A percentile compares a stretch with the other conserved stretches of the same genome.
Conservation (phyloP, 2,329 filamentous ascomycete species). For the Xylaria sp. region DNA sequence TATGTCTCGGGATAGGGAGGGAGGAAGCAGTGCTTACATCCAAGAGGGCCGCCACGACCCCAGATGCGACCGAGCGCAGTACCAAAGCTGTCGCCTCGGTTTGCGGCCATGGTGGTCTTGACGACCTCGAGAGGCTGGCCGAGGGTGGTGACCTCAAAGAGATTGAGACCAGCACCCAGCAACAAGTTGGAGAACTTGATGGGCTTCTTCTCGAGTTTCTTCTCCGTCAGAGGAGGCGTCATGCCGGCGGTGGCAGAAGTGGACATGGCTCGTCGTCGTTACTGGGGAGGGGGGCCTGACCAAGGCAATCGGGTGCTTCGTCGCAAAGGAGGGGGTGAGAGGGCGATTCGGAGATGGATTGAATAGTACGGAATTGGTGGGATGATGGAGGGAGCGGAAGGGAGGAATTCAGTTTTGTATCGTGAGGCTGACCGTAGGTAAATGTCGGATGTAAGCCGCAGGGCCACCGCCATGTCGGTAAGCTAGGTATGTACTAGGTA, state of each 20-base stretch:
- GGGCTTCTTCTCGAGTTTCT: slow-evolving; percentile 93
- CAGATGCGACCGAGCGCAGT: slow-evolving; percentile 87
- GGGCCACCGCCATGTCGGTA: neutral
- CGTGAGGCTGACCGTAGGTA: slow-evolving; percentile 28
- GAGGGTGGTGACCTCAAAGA: slow-evolving; percentile 82
- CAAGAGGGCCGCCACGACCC: slow-evolving; percentile 90
- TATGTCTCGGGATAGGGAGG: neutral
- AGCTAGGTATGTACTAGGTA: neutral
- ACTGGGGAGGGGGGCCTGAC: slow-evolving; percentile 83
- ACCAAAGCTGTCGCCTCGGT: slow-evolving; percentile 87
- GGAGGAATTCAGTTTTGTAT: slow-evolving; percentile 8
- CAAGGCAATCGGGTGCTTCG: slow-evolving; percentile 95
- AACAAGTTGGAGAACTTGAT: slow-evolving; percentile 99
- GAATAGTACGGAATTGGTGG: slow-evolving; percentile 11
- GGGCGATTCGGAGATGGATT: slow-evolving; percentile 18
- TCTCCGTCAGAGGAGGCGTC: slow-evolving; percentile 58
- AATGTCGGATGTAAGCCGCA: slow-evolving; percentile 18
- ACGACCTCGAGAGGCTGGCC: slow-evolving; percentile 90
- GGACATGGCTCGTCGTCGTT: slow-evolving; percentile 66
- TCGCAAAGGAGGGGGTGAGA: slow-evolving; percentile 61
- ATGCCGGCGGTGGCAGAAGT: slow-evolving; percentile 63
- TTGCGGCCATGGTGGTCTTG: slow-evolving; percentile 99
- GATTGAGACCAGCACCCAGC: slow-evolving; percentile 90
- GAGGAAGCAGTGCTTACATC: slow-evolving; percentile 75
- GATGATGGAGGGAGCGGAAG: slow-evolving; percentile 7